A percentile compares a stretch with the other conserved stretches of the same genome.
These are phyloP conservation scores for Articulospora tetracladia DNA, from an alignment of 495 filamentous ascomycete species.

Conservation along the genomic window DNA sequence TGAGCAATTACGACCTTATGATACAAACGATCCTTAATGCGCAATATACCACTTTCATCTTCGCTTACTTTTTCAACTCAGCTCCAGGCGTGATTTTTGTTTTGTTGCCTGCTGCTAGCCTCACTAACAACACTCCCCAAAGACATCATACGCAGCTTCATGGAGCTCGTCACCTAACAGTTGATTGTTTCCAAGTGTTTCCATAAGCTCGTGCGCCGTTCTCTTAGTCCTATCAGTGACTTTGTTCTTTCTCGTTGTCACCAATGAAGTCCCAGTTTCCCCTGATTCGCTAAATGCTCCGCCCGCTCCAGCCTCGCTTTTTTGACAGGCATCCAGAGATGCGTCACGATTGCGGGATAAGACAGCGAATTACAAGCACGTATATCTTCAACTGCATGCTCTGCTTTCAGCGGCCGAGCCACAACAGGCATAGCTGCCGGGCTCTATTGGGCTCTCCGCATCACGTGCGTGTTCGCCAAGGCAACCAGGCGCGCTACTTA, in stretches of 20 bases:
- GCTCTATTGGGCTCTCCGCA: background rate
- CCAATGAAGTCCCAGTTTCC: background rate
- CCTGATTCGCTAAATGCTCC: conserved; percentile 16
- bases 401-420: background rate
- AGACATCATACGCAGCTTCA: too few species aligned
- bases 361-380: conserved; percentile 4
- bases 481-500: background rate
- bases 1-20: background rate
- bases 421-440: conserved; percentile 1
- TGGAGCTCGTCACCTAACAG: too few species aligned
- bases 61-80: too few species aligned
- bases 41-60: too few species aligned
- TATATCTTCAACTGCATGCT: background rate
- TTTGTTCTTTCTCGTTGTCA: background rate
- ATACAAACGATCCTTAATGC: background rate
- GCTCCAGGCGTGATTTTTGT: too few species aligned
- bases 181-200: background rate
- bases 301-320: background rate
- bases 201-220: background rate
- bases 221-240: background rate
- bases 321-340: conserved; percentile 2
- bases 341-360: conserved; percentile 1
- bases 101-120: too few species aligned
- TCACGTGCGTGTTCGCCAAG: background rate
- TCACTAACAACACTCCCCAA: too few species aligned